Base-by-base conservation (phyloP, 352 stramenopile species). In the Sclerospora graminicola region DNA sequence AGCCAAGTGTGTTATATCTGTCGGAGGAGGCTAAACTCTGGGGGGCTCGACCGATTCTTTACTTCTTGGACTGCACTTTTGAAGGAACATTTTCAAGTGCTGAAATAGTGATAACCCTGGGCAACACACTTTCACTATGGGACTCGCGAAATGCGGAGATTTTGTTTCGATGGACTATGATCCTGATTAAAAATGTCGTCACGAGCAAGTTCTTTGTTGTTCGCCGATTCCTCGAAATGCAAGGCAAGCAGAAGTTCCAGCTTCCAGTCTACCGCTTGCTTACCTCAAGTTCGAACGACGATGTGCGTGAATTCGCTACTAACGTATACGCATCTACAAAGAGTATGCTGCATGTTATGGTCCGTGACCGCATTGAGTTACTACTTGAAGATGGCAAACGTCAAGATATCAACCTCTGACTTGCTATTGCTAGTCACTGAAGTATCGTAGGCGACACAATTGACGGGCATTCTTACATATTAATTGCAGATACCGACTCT, bases 211-310 rank as follows among this genome's bases (percentile, higher is more conserved):
- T 82, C 26, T 47, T 54, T 5, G 60, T 69, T 46, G 73, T 89
- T 11, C 51, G 40, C 20, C 48, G 47, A 26, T 89, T 89, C 38
- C 46, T 89, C 20, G 56, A 69, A 31, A 65, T 76, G 41, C 76
- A 89, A 43, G 73, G 76, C 45, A 89, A 89, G 45, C 76, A 89
- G 28, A 89, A 89, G 45, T 86, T 86, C 52, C 72, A 84, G 51
- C 70, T 89, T 16, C 76, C 76, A 39, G 49, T 84, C 28, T 89
- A 82, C 54, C 68, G 76, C 9, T 16, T 73, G 37, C 61, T 89
- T 14, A 66, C 69, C 2, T 45, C 55, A 20, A 84, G 68, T 23
- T 15, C 62, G 8, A 72, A 63, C 30, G 28, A 56, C 4, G 35
- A 41, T 16, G 56, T 83, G 14, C 63, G 56, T 8, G 51, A 55